Percentiles rank a stretch among this genome's conserved stretches.
phyloP scores from a whole-genome alignment of 768 basidiomycete species.

The Russula ochroleuca region DNA sequence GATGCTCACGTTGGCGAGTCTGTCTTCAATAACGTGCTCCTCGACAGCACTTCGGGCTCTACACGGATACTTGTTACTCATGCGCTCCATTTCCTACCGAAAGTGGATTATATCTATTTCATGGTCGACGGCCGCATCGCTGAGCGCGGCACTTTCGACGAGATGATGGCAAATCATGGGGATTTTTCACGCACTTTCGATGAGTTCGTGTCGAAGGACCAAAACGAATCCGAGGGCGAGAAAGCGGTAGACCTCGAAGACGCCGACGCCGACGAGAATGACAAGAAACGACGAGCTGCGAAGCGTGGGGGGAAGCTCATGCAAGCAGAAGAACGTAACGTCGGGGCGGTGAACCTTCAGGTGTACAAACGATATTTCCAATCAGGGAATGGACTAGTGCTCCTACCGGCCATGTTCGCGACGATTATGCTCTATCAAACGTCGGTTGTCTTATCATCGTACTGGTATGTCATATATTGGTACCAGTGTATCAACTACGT shows the following conservation, averaged over 20 bases:
- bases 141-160: constrained; percentile 74
- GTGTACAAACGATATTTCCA: constrained; percentile 60
- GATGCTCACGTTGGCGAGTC: constrained; percentile 90
- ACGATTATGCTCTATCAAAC: constrained; percentile 65
- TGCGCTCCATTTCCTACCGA: constrained; percentile 82
- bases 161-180: constrained; percentile 59
- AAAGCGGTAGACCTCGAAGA: constrained; percentile 39
- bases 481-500: too few species aligned
- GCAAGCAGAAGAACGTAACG: constrained; percentile 83
- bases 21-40: constrained; percentile 80
- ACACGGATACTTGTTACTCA: constrained; percentile 90
- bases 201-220: constrained; percentile 59
- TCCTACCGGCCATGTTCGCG: constrained; percentile 61
- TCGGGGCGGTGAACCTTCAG: constrained; percentile 56
- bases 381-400: constrained; percentile 61
- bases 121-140: constrained; percentile 71
- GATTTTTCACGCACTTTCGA: constrained; percentile 51
- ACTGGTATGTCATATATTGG: too few species aligned
- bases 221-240: constrained; percentile 45
- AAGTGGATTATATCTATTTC: constrained; percentile 82
- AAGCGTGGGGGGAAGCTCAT: constrained; percentile 55
- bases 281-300: constrained; percentile 37
- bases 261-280: constrained; percentile 36
- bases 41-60: constrained; percentile 56
- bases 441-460: constrained; percentile 63